Conservation (phyloP, 2,329 filamentous ascomycete genomes). For the Thelonectria blattea region DNA sequence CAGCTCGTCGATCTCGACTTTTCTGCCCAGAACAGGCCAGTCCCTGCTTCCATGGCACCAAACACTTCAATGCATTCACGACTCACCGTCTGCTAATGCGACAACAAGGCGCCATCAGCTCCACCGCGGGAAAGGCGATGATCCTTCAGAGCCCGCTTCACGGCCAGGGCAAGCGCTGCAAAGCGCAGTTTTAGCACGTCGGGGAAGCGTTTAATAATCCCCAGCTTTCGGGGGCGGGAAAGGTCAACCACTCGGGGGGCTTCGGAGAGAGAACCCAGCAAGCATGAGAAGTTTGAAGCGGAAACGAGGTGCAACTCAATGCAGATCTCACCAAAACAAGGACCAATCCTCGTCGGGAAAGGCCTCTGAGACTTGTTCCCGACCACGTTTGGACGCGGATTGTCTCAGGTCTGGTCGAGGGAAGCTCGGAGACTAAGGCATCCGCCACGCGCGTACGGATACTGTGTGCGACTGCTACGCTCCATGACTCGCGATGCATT, state of each 20-base stretch:
- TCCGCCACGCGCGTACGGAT: background rate
- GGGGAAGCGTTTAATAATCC: background rate
- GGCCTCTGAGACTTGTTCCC: background rate
- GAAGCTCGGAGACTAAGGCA: constrained; percentile 10
- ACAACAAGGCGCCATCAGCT: background rate
- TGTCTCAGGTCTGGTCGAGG: constrained; percentile 9
- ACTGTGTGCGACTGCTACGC: background rate
- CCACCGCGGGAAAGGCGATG: background rate
- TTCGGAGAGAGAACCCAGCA: background rate
- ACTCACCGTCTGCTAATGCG: background rate
- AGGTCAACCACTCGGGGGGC: too few relatives aligned
- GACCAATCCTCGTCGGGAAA: background rate
- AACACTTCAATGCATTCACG: background rate
- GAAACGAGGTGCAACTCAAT: background rate
- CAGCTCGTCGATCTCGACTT: background rate
- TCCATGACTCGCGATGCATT: constrained; percentile 8
- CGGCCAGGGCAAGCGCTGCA: background rate
- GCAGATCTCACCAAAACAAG: background rate
- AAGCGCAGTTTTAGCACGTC: background rate
- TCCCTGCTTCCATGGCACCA: background rate
- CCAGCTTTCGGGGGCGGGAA: background rate
- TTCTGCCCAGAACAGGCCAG: background rate
- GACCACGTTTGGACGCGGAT: constrained; percentile 1
- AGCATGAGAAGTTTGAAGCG: background rate
- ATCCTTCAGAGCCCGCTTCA: background rate